Evolutionary conservation across 208 protist species (phyloP).

Genomic region (Strigomonas culicis): DNA sequence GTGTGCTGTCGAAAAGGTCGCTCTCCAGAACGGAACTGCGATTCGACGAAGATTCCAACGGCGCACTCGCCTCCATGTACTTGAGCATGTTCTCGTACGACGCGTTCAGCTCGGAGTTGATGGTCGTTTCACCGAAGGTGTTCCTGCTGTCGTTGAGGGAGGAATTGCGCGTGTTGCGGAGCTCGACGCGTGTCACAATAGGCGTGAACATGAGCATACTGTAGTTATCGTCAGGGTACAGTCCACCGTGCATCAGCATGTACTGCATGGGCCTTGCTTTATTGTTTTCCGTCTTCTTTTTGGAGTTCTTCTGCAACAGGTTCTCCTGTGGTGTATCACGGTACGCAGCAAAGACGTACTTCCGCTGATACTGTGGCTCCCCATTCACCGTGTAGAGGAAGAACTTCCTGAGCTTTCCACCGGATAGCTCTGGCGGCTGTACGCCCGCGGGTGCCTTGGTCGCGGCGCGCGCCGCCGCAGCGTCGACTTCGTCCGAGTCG

Average conservation of each 20-base stretch:
- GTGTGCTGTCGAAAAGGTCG: not conserved
- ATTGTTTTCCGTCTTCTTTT: not conserved
- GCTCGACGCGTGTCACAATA: constrained; percentile 20
- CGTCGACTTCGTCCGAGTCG: not conserved
- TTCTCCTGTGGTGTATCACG: constrained; percentile 15
- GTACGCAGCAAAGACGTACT: constrained; percentile 63
- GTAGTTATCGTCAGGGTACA: constrained; percentile 54
- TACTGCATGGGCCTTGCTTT: constrained; percentile 47
- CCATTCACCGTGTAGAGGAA: constrained; percentile 48
- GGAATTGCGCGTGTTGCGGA: not conserved
- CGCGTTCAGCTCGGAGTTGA: too few species aligned
- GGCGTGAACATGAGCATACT: constrained; percentile 75
- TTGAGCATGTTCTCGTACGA: too few species aligned
- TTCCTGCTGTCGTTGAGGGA: not conserved
- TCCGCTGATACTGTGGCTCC: constrained; percentile 66
- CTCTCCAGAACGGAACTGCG: not conserved
- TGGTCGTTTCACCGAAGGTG: too few species aligned
- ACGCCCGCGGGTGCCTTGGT: not conserved
- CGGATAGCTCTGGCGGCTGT: too few species aligned
- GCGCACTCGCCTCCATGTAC: not conserved
- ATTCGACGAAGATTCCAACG: too few species aligned
- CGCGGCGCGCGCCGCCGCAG: not conserved
- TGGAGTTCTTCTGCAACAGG: not conserved
- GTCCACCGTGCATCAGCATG: constrained; percentile 78
- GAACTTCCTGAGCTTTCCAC: constrained; percentile 18